These are phyloP conservation scores for Calonectria hawksworthii DNA, from an alignment of 2,329 filamentous ascomycete species.

Conservation along the genomic window DNA sequence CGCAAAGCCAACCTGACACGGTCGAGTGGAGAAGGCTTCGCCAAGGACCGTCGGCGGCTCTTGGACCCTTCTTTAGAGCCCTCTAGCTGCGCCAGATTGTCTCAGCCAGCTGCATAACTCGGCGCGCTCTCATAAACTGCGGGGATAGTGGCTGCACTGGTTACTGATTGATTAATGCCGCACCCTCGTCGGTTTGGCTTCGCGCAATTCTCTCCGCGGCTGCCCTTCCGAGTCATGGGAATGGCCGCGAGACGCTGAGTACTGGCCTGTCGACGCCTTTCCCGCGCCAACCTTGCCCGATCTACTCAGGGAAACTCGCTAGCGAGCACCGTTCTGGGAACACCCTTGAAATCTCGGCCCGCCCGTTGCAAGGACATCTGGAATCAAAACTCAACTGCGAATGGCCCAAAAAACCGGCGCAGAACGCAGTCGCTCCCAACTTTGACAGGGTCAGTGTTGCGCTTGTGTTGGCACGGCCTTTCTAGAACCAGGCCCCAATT, in stretches of 20 bases:
- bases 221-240: neutral
- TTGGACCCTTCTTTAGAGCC: neutral
- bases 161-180: constrained; percentile 4
- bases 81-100: constrained; percentile 1
- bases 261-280: neutral
- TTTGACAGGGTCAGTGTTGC: neutral
- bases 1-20: neutral
- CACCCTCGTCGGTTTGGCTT: neutral
- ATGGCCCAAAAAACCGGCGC: neutral
- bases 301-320: neutral
- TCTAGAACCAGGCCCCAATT: neutral
- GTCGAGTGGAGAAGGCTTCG: neutral
- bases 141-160: neutral
- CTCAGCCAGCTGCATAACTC: neutral
- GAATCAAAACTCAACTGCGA: neutral
- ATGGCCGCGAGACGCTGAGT: neutral
- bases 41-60: neutral
- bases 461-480: neutral
- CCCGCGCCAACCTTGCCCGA: neutral
- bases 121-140: neutral
- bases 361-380: neutral
- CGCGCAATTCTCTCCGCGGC: neutral
- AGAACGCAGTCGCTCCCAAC: neutral
- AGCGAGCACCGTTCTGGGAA: neutral
- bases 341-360: neutral